Percentiles rank a stretch among this genome's conserved stretches.
Conservation (phyloP, 257 asterid species). For the Fraxinus excelsior region DNA sequence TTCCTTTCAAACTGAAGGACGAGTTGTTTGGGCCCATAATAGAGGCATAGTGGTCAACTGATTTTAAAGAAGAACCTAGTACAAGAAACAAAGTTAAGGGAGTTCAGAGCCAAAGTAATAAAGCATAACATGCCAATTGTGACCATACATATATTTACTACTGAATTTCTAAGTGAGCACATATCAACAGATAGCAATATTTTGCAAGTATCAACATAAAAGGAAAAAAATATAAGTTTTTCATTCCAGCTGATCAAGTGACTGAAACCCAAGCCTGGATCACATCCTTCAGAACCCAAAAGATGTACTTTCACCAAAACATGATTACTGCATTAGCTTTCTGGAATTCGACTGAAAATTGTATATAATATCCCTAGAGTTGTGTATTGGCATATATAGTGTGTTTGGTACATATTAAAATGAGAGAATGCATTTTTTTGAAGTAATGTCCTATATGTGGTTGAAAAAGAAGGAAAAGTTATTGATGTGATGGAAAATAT, state of each 20-base stretch:
- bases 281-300: neutral
- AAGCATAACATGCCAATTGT: neutral
- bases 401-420: too few relatives aligned
- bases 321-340: neutral
- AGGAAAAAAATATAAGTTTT: neutral
- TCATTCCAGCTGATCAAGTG: slow-evolving; percentile 12
- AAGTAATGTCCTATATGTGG: too few relatives aligned
- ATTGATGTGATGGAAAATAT: too few relatives aligned
- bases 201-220: slow-evolving; percentile 8
- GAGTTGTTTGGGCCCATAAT: slow-evolving; percentile 42
- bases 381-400: neutral
- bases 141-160: neutral
- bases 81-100: slow-evolving; percentile 13
- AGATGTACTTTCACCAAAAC: neutral
- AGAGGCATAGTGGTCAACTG: slow-evolving; percentile 38
- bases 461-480: too few relatives aligned
- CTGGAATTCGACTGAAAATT: slow-evolving; percentile 6
- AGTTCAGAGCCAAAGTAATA: neutral
- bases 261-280: neutral
- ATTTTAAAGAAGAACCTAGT: slow-evolving; percentile 58
- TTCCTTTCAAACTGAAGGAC: slow-evolving; percentile 48
- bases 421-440: too few relatives aligned
- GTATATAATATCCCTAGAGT: neutral
- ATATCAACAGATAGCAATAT: slow-evolving; percentile 1
- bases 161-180: neutral